Evolutionary conservation across 352 stramenopile species (phyloP).

Genomic region (Vaucheria bursata): DNA sequence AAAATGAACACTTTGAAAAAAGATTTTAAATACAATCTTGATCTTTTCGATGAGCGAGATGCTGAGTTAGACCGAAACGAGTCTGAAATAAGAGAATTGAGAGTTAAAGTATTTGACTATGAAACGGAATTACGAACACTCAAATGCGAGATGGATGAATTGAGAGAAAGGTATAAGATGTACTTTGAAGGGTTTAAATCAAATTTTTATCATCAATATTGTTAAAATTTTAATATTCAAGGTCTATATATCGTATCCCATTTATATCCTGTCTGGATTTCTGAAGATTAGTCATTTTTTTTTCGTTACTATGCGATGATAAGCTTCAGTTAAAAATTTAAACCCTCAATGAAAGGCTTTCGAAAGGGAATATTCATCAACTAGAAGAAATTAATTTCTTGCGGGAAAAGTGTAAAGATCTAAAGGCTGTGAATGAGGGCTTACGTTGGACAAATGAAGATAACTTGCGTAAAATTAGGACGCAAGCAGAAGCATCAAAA

Average conservation of each 20-base stretch:
- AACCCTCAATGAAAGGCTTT: background rate
- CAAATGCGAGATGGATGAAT: background rate
- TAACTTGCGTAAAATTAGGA: slow-evolving; percentile 8
- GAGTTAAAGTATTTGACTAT: slow-evolving; percentile 63
- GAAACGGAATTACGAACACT: slow-evolving; percentile 22
- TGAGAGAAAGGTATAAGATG: background rate
- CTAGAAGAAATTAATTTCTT: background rate
- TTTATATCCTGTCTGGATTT: background rate
- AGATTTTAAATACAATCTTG: slow-evolving; percentile 84
- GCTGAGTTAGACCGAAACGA: slow-evolving; percentile 76
- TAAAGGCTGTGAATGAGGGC: slow-evolving; percentile 16
- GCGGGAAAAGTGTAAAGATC: slow-evolving; percentile 31
- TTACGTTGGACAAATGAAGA: slow-evolving; percentile 29
- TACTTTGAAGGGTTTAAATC: background rate
- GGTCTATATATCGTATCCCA: background rate
- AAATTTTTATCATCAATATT: background rate
- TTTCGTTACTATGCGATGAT: background rate
- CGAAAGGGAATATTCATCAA: background rate
- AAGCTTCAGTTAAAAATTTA: background rate
- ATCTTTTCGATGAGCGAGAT: slow-evolving; percentile 74
- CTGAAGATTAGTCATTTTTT: background rate
- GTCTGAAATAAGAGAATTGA: slow-evolving; percentile 65
- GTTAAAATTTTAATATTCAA: background rate
- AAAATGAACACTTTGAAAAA: slow-evolving; percentile 60
- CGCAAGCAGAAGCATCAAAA: slow-evolving; percentile 10